Conservation (phyloP, 805 yeast species). For the Candida dendrica region DNA sequence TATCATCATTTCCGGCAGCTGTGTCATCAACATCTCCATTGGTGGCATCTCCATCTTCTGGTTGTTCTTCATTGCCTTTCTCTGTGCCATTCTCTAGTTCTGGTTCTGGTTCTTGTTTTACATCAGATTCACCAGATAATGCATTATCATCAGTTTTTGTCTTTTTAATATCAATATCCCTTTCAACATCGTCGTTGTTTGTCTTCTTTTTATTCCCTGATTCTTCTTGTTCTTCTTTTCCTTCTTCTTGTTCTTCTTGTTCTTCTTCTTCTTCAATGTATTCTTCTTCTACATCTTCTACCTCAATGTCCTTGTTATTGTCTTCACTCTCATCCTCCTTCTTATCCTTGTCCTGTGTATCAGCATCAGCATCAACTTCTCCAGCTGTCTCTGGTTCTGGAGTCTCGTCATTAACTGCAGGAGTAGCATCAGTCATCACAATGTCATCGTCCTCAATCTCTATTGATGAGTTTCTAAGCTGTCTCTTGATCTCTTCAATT, state of each 20-base stretch:
- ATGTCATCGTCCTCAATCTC: slow-evolving; percentile 6
- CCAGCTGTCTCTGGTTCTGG: not conserved
- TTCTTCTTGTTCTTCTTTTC: slow-evolving; percentile 10
- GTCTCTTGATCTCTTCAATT: slow-evolving; percentile 8
- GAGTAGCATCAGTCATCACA: slow-evolving; percentile 1
- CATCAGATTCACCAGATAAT: no score
- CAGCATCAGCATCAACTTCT: slow-evolving; percentile 1
- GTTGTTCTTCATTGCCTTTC: not conserved
- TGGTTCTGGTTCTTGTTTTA: no score
- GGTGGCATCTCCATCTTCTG: slow-evolving; percentile 9
- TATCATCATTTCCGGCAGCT: slow-evolving; percentile 11
- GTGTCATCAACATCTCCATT: slow-evolving; percentile 6
- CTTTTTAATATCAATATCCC: no score
- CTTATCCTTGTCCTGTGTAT: no score
- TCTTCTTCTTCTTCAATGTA: slow-evolving; percentile 2
- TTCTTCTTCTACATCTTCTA: slow-evolving; percentile 1
- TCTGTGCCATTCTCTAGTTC: no score
- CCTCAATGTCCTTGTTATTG: slow-evolving; percentile 1
- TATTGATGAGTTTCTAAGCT: slow-evolving; percentile 9
- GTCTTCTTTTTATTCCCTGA: no score
- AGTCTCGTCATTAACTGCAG: not conserved
- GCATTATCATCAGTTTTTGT: no score
- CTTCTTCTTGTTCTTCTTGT: slow-evolving; percentile 9
- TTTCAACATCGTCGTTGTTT: slow-evolving; percentile 14
- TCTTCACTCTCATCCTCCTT: not conserved